These are phyloP conservation scores for Coelastrella sp. DNA, from an alignment of 139 green algal genomes.

Conservation along the genomic window DNA sequence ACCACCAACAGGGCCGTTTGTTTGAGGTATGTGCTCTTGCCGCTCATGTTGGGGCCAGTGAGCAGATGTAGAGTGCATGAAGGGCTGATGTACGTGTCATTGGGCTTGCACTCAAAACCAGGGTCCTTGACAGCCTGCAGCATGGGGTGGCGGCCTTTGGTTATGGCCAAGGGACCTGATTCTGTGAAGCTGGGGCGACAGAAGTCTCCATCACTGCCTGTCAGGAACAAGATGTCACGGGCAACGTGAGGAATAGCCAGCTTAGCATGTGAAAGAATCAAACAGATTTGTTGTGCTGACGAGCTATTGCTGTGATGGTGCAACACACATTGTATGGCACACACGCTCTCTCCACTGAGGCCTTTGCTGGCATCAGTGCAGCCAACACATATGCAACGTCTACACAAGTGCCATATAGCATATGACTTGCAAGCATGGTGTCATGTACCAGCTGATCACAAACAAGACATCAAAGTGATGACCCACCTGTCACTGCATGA, in stretches of 20 bases:
- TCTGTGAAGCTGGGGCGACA: conserved; percentile 58
- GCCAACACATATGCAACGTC: background rate
- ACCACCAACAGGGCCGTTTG: conserved; percentile 82
- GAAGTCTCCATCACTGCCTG: conserved; percentile 55
- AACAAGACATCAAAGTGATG: too few relatives aligned
- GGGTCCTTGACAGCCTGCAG: conserved; percentile 2
- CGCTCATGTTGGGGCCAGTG: conserved; percentile 86
- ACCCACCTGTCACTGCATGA: conserved; percentile 41
- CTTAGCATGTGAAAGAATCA: too few relatives aligned
- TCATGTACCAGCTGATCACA: too few relatives aligned
- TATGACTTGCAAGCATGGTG: too few relatives aligned
- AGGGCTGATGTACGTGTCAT: conserved; percentile 79
- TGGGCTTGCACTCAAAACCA: conserved; percentile 49
- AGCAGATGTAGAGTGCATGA: conserved; percentile 77
- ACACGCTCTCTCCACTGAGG: too few relatives aligned
- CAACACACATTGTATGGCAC: too few relatives aligned
- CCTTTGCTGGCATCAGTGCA: too few relatives aligned
- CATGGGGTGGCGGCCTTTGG: conserved; percentile 48
- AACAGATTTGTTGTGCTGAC: too few relatives aligned
- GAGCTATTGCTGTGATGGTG: too few relatives aligned
- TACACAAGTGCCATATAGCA: background rate
- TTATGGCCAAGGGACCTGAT: conserved; percentile 48
- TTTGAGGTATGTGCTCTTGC: conserved; percentile 87
- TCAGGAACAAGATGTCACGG: conserved; percentile 11
- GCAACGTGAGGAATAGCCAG: too few relatives aligned